Base-by-base conservation (phyloP, 2,329 filamentous ascomycete species). In the Orbilia ellipsospora region DNA sequence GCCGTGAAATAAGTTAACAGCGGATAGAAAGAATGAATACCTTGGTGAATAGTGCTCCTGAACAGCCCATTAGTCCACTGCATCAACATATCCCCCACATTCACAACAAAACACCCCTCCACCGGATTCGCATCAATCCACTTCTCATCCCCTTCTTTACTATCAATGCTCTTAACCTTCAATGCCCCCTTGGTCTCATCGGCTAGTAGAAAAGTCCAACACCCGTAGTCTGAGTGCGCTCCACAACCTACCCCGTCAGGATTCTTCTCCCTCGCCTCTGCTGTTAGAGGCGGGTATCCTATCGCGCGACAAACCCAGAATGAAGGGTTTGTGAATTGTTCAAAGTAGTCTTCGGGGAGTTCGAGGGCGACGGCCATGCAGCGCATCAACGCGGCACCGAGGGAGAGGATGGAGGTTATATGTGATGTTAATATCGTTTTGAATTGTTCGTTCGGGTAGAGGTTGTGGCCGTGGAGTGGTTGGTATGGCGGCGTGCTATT, bases 71-170 rank as follows among this genome's bases (percentile, higher is more conserved):
- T 80, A 28, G 78, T 80, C 79, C 79, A 78, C 12, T 83, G 79
- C 80, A 85, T 82, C 74, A 86, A 82, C 82, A 85, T 83, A 76
- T 86, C 84, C 0, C 84, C 84, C 54, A 86, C 83, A 75, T 86
- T 86, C 4, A 86, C 83, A 1, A 86, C 84, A 64, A 84, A 85
- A 0, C 83, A 81, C 15, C 83, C 84, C 1, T 81, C 80, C 0
- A 84, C 80, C 0, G 84, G 84, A 56, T 85, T 82, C 0, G 84
- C 84, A 40, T 81, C 79, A 0, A 86, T 80, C 85, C 85, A 86
- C 23, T 4, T 23, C 23, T 23, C 23, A 23, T 23, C 2, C 0
- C 23, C 57, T 18, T 56, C 65, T 4, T 77, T 77, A 40, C 77
- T n/a, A 44, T 12, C 81, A 77, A 83, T 83, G 61, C 81, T 80